Percentiles rank a stretch among this genome's conserved stretches.
Conservation (phyloP, 2,329 filamentous ascomycete species). For the Verticillium dahliae region DNA sequence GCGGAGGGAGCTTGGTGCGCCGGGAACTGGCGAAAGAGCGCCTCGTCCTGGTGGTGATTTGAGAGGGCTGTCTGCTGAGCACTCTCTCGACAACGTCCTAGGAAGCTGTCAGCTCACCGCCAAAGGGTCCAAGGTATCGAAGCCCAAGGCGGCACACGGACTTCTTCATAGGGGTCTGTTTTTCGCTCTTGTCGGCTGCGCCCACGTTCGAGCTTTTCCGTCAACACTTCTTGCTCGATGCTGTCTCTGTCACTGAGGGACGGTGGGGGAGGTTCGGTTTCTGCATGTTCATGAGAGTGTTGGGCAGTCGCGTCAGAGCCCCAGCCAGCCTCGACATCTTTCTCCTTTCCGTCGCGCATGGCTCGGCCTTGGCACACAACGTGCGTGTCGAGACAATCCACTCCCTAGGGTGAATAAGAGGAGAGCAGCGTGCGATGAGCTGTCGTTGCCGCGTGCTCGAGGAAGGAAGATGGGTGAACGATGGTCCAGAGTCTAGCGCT, state of each 20-base stretch:
- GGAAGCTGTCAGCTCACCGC: neutral
- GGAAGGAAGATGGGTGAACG: neutral
- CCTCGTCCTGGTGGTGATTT: neutral
- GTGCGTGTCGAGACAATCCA: too few species aligned
- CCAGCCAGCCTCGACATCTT: neutral
- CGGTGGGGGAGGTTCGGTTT: slow-evolving; percentile 14
- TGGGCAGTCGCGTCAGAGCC: neutral
- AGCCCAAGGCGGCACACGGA: neutral
- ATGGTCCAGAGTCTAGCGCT: neutral
- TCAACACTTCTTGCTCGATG: neutral
- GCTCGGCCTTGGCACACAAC: neutral
- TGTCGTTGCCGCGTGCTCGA: too few species aligned
- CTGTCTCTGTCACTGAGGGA: slow-evolving; percentile 15
- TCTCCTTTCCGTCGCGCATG: neutral
- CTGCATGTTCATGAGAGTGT: neutral
- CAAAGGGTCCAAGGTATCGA: too few species aligned
- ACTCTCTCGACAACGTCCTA: slow-evolving; percentile 7
- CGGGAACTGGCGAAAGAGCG: slow-evolving; percentile 14
- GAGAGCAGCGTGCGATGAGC: too few species aligned
- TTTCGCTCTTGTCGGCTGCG: neutral
- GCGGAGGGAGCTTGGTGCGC: slow-evolving; percentile 19
- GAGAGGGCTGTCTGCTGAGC: slow-evolving; percentile 16
- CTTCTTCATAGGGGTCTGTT: slow-evolving; percentile 1
- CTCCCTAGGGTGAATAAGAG: neutral
- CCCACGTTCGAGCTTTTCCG: neutral